Evolutionary conservation across 2,329 filamentous ascomycete genomes (phyloP).

Genomic region (Cytospora paraplurivora): DNA sequence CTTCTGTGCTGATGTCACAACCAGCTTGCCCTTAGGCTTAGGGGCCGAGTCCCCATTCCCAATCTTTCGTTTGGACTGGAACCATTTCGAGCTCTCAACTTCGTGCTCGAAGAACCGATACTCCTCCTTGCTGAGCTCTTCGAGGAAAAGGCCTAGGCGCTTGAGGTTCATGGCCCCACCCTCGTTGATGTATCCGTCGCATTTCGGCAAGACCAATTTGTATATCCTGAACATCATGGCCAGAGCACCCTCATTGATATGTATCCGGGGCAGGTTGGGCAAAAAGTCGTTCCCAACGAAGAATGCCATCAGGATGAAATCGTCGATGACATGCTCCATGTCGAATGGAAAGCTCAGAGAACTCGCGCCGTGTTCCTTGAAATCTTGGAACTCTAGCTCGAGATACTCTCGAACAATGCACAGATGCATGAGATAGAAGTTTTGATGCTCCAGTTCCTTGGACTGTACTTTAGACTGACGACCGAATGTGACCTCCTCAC

Average conservation of each 20-base stretch:
- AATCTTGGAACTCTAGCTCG: slow-evolving; percentile 93
- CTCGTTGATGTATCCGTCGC: slow-evolving; percentile 95
- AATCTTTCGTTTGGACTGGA: slow-evolving; percentile 79
- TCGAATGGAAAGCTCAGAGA: slow-evolving; percentile 77
- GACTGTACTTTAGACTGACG: slow-evolving; percentile 84
- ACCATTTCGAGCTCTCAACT: slow-evolving; percentile 86
- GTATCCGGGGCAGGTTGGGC: slow-evolving; percentile 90
- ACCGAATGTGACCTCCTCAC: slow-evolving; percentile 97
- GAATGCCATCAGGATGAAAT: slow-evolving; percentile 99
- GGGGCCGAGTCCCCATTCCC: slow-evolving; percentile 66
- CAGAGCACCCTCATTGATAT: slow-evolving; percentile 97
- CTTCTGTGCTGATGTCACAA: slow-evolving; percentile 79
- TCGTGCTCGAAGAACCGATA: slow-evolving; percentile 92
- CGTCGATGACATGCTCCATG: slow-evolving; percentile 95
- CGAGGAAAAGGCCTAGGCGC: slow-evolving; percentile 74
- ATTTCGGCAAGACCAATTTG: slow-evolving; percentile 83
- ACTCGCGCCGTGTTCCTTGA: slow-evolving; percentile 68
- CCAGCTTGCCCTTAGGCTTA: slow-evolving; percentile 61
- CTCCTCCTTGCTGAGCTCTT: slow-evolving; percentile 86
- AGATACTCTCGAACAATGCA: slow-evolving; percentile 97
- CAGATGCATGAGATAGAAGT: slow-evolving; percentile 95
- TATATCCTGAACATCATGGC: slow-evolving; percentile 98
- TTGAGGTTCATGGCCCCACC: slow-evolving; percentile 87
- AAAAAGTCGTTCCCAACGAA: slow-evolving; percentile 99
- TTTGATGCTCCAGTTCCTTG: slow-evolving; percentile 97